Base-by-base conservation (phyloP, 2,329 filamentous ascomycete species). In the Elsinoe ampelina region DNA sequence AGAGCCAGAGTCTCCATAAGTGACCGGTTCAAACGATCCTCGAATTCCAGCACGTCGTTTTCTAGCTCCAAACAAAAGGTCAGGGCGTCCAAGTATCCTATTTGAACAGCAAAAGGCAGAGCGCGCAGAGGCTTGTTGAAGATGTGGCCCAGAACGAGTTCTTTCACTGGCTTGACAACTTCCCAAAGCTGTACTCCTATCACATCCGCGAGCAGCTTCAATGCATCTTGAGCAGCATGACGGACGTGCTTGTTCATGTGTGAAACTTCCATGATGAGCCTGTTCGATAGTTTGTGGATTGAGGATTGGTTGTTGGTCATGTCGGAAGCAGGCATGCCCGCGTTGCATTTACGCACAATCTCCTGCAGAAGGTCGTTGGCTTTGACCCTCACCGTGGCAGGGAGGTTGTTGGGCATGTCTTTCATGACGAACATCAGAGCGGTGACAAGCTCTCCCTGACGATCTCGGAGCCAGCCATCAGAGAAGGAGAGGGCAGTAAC, bases 341-440 rank as follows among this genome's bases (percentile, higher is more conserved):
- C 87, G 41, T 87, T 91, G 67, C 91, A 91, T 58, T 85, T 83
- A 58, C 80, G 78, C 34, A 96, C 77, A 30, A 97, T 81, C 41
- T 88, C 79, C 64, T 92, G 85, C 19, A 98, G 77, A 0, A 92
- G 95, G 17, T 84, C 80, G 70, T 95, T 88, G 0, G 93, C 91
- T 59, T 89, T 84, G 34, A 85, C 78, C 35, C 93, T 81, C 1
- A 93, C 96, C 66, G 86, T 91, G 57, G 95, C 90, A 1, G 95
- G 92, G 1, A 98, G 79, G 68, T 98, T 93, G 57, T 88, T 82
- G 0, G 95, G 93, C 80, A 96, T 96, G 68, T 98, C 93, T 73
- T 98, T 98, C 74, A 98, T 89, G 61, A 98, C 91, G 71, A 95
- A 96, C 73, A 95, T 85, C 57, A 99, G 77, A n/a, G 91, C 89